Base-by-base conservation (phyloP, 1,139 yeast species). In the Magnusiomyces fungicola region DNA sequence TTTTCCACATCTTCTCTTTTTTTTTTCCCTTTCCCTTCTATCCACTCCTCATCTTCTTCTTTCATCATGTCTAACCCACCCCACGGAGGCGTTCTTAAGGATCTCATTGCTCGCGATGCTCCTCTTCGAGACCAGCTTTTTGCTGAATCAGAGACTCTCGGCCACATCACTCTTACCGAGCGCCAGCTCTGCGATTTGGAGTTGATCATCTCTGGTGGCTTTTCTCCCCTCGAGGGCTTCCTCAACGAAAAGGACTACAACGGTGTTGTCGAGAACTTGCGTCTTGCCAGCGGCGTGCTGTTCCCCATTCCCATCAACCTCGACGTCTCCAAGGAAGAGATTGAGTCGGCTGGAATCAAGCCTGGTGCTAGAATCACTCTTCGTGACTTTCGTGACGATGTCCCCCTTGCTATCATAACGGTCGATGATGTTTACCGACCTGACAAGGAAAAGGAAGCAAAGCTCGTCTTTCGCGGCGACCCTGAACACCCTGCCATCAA, bases 301-400 rank as follows among this genome's bases (percentile, higher is more conserved):
- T 90, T 96, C 92, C 81, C 97, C 23, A 89, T 90, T 61, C 97
- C 97, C 51, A 90, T 90, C 66, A 89, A 88, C 51, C 75, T 90
- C 55, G 97, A 90, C 65, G 87, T 89, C 18, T 67, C 77, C 52
- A 70, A 74, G 59, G 70, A 70, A 40, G 74, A 74, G 51, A 81
- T 90, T 43, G 61, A 71, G 32, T 57, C 68, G 46, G 53, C 65
- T 16, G 56, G 58, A 12, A 70, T 78, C 56, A 55, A 71, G 48
- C 66, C 71, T 16, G 87, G 87, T 50, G 78, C 82, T 49, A 79
- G 87, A 63, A 69, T 89, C 45, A 86, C 81, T 30, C 76, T 90
- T 58, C 76, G 81, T 55, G 97, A 90, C 67, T 80, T 82, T 66
- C 83, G 96, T 66, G 94, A 87, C 66, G 88, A 83, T 60, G 71